A percentile compares a stretch with the other conserved stretches of the same genome.
Evolutionary conservation across 345 rosid species (phyloP).

Genomic region (Isatis tinctoria): DNA sequence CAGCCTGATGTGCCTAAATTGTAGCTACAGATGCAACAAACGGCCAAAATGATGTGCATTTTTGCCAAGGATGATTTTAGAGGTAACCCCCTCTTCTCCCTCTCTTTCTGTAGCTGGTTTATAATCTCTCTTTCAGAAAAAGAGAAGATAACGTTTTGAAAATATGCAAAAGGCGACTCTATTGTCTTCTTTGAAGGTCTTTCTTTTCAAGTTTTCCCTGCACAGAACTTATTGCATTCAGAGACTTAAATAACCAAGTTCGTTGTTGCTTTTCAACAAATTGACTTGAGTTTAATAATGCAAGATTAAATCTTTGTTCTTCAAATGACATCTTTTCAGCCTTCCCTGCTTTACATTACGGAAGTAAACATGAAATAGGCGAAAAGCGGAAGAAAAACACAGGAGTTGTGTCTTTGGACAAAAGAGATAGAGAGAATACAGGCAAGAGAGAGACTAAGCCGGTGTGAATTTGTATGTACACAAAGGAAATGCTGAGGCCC

Average conservation of each 20-base stretch:
- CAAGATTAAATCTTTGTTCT: neutral
- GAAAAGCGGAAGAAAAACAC: constrained; percentile 10
- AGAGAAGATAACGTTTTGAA: neutral
- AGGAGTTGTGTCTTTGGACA: neutral
- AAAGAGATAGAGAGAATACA: neutral
- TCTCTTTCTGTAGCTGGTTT: too few relatives aligned
- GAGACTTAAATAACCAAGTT: neutral
- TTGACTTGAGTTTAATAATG: neutral
- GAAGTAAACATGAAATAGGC: neutral
- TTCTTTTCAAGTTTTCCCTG: neutral
- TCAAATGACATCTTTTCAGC: neutral
- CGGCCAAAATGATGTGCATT: too few relatives aligned
- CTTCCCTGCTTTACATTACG: neutral
- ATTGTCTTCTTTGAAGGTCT: neutral
- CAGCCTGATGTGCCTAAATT: too few relatives aligned
- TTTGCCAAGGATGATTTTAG: too few relatives aligned
- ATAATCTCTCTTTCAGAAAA: neutral
- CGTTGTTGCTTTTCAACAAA: neutral
- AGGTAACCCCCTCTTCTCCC: too few relatives aligned
- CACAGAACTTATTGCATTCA: neutral
- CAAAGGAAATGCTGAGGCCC: constrained; percentile 19
- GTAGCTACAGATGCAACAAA: too few relatives aligned
- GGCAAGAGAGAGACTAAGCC: neutral
- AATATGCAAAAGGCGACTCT: neutral
- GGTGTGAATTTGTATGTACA: constrained; percentile 28